A percentile compares a stretch with the other conserved stretches of the same genome.
Conservation (phyloP, 2,329 filamentous ascomycete species). For the Zalaria obscura region DNA sequence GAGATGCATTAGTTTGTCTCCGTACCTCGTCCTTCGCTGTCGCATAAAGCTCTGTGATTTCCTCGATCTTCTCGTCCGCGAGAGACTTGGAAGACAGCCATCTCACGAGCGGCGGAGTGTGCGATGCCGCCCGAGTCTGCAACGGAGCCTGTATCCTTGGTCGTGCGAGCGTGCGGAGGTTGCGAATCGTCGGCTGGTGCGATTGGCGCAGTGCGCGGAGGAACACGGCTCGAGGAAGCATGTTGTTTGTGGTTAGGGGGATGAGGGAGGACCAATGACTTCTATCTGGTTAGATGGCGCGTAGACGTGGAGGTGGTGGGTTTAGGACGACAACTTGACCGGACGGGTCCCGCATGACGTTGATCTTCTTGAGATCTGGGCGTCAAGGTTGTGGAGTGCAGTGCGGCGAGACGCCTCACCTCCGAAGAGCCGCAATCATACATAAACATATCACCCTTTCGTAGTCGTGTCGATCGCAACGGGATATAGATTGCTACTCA, state of each 20-base stretch:
- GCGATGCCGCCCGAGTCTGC: constrained; percentile 10
- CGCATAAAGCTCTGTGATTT: constrained; percentile 25
- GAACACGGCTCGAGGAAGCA: background rate
- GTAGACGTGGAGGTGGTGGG: too few relatives aligned
- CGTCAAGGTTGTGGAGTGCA: too few relatives aligned
- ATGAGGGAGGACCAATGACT: background rate
- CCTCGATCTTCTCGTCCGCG: constrained; percentile 25
- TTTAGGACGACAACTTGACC: too few relatives aligned
- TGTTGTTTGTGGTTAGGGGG: background rate
- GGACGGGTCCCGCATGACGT: too few relatives aligned
- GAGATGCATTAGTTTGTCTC: background rate
- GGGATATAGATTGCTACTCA: too few relatives aligned
- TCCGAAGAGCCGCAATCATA: background rate
- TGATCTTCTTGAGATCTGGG: too few relatives aligned
- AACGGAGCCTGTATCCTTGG: constrained; percentile 1
- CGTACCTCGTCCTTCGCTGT: constrained; percentile 21
- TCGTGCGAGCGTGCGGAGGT: constrained; percentile 7
- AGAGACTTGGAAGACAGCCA: constrained; percentile 15
- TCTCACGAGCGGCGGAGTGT: constrained; percentile 10
- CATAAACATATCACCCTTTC: background rate
- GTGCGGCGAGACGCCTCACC: constrained; percentile 1
- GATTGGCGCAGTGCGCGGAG: background rate
- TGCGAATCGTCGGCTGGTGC: background rate
- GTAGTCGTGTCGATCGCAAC: background rate
- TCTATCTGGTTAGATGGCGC: background rate